phyloP scores from a whole-genome alignment of 768 basidiomycete species.

The Mycena capillaripes region DNA sequence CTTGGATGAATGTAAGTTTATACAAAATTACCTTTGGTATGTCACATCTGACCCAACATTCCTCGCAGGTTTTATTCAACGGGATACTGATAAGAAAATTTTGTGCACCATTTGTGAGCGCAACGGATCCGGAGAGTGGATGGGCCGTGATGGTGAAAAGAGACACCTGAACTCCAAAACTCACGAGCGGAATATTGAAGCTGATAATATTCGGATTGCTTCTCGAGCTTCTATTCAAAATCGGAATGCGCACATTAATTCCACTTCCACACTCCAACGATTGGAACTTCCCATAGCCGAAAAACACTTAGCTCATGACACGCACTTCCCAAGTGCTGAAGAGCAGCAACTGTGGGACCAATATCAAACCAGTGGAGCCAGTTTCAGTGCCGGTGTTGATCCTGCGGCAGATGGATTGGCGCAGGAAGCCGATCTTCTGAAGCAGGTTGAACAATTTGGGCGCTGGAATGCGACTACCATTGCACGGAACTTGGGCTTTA shows the following conservation, averaged over 20 bases:
- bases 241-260: background rate
- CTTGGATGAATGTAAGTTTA: background rate
- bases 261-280: background rate
- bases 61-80: background rate
- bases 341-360: constrained; percentile 2
- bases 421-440: background rate
- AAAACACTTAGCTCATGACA: background rate
- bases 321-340: background rate
- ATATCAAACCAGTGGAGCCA: background rate
- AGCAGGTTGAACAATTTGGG: background rate
- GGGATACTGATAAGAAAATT: background rate
- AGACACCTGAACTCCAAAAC: background rate
- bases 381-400: constrained; percentile 4
- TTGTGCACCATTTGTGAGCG: background rate
- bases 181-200: background rate
- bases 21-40: background rate
- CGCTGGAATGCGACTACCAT: constrained; percentile 8
- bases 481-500: constrained; percentile 2
- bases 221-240: background rate
- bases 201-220: background rate
- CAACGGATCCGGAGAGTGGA: background rate
- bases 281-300: background rate
- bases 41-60: background rate
- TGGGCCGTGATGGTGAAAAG: background rate
- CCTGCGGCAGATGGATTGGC: background rate